A percentile compares a stretch with the other conserved stretches of the same genome.
phyloP scores from a whole-genome alignment of 805 yeast species.

The Lipomyces chichibuensis region DNA sequence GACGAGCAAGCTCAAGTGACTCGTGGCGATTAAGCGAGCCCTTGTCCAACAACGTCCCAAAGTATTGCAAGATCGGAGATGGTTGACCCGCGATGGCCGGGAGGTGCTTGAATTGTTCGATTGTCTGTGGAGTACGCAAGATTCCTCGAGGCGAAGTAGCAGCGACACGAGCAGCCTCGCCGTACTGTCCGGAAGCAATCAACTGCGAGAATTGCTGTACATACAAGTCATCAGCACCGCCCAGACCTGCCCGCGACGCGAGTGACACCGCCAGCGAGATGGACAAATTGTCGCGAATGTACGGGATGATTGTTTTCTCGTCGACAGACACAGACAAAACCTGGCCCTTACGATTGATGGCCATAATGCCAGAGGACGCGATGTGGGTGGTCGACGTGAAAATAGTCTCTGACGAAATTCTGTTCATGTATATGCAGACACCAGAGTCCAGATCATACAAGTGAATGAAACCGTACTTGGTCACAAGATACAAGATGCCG shows the following conservation, averaged over 20 bases:
- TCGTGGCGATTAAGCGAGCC: constrained; percentile 92
- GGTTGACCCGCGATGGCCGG: constrained; percentile 94
- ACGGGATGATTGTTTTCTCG: constrained; percentile 82
- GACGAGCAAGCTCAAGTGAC: constrained; percentile 91
- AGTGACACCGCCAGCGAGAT: constrained; percentile 82
- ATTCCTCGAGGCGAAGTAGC: constrained; percentile 82
- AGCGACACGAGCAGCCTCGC: constrained; percentile 93
- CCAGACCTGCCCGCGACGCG: constrained; percentile 93
- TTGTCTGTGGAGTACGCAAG: constrained; percentile 90
- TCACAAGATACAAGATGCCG: constrained; percentile 85
- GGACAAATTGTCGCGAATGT: constrained; percentile 80
- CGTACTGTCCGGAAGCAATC: constrained; percentile 81
- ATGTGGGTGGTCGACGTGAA: constrained; percentile 82
- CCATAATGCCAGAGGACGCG: constrained; percentile 78
- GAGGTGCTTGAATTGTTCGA: constrained; percentile 84
- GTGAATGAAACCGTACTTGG: constrained; percentile 96
- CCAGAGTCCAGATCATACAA: constrained; percentile 93
- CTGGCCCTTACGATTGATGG: constrained; percentile 94
- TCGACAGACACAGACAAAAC: constrained; percentile 90
- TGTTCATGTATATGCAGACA: constrained; percentile 87
- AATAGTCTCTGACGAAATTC: constrained; percentile 94
- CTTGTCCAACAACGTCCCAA: constrained; percentile 86
- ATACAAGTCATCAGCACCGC: constrained; percentile 94
- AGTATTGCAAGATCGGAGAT: constrained; percentile 91
- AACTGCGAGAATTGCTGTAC: constrained; percentile 87